Percentiles rank a stretch among this genome's conserved stretches.
Conservation (phyloP, 139 green algal species). For the Coelastrella sp. region DNA sequence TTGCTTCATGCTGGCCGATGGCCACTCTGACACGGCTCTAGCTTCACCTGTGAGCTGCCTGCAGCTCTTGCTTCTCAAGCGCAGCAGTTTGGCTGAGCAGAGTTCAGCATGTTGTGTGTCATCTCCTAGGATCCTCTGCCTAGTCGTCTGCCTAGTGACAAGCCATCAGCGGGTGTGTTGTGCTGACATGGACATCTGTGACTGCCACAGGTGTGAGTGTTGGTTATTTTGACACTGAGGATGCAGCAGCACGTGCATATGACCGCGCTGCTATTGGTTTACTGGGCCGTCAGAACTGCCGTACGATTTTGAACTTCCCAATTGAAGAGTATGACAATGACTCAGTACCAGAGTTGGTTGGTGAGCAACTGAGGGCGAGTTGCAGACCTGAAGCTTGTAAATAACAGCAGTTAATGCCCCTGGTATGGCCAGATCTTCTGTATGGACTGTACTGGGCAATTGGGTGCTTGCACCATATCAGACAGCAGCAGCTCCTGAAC, state of each 20-base stretch:
- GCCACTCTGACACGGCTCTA: not conserved
- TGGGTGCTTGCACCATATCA: not conserved
- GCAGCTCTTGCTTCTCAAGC: not conserved
- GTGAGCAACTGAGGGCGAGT: slow-evolving; percentile 2
- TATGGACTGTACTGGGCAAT: not conserved
- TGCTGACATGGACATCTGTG: not conserved
- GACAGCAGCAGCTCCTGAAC: not conserved
- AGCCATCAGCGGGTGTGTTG: not conserved
- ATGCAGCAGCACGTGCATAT: slow-evolving; percentile 80
- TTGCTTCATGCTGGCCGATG: not conserved
- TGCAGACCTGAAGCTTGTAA: not conserved
- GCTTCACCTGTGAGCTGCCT: not conserved
- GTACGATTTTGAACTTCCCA: slow-evolving; percentile 64
- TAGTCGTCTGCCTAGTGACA: too few relatives aligned
- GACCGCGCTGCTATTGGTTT: slow-evolving; percentile 81
- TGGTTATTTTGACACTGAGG: slow-evolving; percentile 81
- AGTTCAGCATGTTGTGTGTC: too few relatives aligned
- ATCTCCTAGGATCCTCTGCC: too few relatives aligned
- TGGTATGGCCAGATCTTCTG: too few relatives aligned
- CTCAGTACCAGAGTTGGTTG: slow-evolving; percentile 46
- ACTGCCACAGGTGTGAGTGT: slow-evolving; percentile 40
- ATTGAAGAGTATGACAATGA: slow-evolving; percentile 63
- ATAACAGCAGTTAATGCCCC: too few relatives aligned
- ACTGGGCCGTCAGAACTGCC: slow-evolving; percentile 69
- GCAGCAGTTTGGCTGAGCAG: too few relatives aligned